Evolutionary conservation across 768 basidiomycete species (phyloP).

Genomic region (Lactarius tabidus): DNA sequence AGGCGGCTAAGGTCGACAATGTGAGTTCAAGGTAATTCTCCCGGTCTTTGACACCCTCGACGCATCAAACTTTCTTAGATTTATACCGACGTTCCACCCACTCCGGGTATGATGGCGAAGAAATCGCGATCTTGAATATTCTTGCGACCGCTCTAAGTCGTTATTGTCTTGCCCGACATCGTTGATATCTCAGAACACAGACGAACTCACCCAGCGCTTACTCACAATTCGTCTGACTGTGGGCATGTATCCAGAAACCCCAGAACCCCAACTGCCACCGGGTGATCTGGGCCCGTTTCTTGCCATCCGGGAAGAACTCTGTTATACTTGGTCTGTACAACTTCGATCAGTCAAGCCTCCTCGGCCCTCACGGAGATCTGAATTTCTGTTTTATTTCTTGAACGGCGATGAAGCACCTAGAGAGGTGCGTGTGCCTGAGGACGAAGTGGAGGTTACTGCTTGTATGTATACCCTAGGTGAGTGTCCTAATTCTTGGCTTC

Average conservation of each 20-base stretch:
- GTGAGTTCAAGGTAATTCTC: not conserved
- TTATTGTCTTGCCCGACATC: too few species aligned
- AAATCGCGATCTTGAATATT: too few species aligned
- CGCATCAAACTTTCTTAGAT: not conserved
- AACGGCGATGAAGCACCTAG: too few species aligned
- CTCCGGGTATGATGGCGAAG: not conserved
- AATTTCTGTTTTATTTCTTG: too few species aligned
- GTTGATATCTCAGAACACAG: too few species aligned
- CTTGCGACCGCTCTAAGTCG: too few species aligned
- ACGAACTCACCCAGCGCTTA: not conserved
- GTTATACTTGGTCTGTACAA: slow-evolving; percentile 54
- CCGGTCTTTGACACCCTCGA: not conserved
- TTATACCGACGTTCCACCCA: not conserved
- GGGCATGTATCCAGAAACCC: slow-evolving; percentile 1
- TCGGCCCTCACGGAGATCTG: too few species aligned
- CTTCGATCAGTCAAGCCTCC: too few species aligned
- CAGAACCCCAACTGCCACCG: slow-evolving; percentile 36
- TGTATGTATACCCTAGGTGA: too few species aligned
- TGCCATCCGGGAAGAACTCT: slow-evolving; percentile 51
- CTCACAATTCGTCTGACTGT: not conserved
- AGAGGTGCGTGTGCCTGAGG: too few species aligned
- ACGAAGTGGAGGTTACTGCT: too few species aligned
- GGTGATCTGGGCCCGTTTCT: slow-evolving; percentile 63
- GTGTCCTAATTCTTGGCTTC: too few species aligned
- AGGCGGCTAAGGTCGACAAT: not conserved